Percentiles rank a stretch among this genome's conserved stretches.
These are phyloP conservation scores for Yamadazyma kanchanaburiensis DNA, from an alignment of 1,139 yeast species.

Conservation along the genomic window DNA sequence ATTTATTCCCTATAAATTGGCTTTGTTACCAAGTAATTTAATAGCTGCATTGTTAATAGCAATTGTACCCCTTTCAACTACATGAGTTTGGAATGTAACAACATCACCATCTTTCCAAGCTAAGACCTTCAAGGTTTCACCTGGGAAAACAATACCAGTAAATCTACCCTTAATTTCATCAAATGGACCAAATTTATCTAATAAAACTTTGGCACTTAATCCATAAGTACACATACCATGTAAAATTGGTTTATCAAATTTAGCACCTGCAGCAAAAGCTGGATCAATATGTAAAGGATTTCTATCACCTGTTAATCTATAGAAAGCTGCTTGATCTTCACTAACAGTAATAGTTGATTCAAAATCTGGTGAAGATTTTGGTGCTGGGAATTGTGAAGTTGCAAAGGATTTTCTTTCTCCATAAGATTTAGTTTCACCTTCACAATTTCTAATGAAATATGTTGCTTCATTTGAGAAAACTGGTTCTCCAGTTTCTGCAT, in stretches of 20 bases:
- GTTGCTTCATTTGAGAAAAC: constrained; percentile 83
- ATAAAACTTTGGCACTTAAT: constrained; percentile 69
- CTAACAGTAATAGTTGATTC: constrained; percentile 57
- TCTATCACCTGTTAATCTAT: constrained; percentile 90
- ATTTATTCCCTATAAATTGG: constrained; percentile 28
- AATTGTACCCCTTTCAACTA: constrained; percentile 71
- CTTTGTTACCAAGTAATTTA: constrained; percentile 50
- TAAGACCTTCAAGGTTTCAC: constrained; percentile 76
- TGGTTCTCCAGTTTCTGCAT: constrained; percentile 64
- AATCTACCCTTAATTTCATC: constrained; percentile 89
- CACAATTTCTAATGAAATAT: constrained; percentile 80
- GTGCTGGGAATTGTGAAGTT: constrained; percentile 62
- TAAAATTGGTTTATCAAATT: constrained; percentile 81
- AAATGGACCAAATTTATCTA: constrained; percentile 78
- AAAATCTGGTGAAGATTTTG: constrained; percentile 66
- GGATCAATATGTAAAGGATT: constrained; percentile 97
- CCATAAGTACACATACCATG: constrained; percentile 94
- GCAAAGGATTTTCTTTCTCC: constrained; percentile 56
- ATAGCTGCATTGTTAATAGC: constrained; percentile 91
- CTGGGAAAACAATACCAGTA: constrained; percentile 94
- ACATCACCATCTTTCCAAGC: constrained; percentile 80
- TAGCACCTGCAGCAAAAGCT: constrained; percentile 81
- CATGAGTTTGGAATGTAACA: constrained; percentile 80
- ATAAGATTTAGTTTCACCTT: constrained; percentile 55
- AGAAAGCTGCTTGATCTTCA: constrained; percentile 80